These are phyloP conservation scores for Thelonectria blattea DNA, from an alignment of 2,329 filamentous ascomycete species.

Conservation along the genomic window DNA sequence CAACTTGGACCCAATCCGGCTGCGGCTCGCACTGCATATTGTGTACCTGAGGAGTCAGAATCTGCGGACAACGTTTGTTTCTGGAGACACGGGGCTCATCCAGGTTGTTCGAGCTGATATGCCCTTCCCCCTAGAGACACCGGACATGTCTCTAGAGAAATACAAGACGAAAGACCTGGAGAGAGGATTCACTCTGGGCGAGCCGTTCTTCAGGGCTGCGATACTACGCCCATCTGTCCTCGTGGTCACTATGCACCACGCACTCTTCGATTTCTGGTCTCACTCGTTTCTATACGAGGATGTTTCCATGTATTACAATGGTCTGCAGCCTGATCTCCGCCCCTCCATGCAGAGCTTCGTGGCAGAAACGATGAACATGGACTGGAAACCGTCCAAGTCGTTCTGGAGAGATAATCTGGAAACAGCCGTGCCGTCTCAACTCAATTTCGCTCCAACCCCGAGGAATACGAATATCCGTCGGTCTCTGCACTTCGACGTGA, in stretches of 20 bases:
- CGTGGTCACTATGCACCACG: conserved; percentile 42
- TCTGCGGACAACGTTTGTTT: conserved; percentile 26
- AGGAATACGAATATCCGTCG: conserved; percentile 2
- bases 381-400: neutral
- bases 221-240: conserved; percentile 19
- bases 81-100: neutral
- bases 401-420: conserved; percentile 17
- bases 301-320: conserved; percentile 14
- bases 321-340: neutral
- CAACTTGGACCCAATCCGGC: conserved; percentile 8
- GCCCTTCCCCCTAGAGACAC: neutral
- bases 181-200: neutral
- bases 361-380: neutral
- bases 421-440: conserved; percentile 2
- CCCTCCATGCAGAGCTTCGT: conserved; percentile 13
- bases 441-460: conserved; percentile 12
- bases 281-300: conserved; percentile 39
- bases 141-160: neutral
- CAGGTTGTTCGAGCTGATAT: neutral
- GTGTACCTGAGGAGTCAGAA: conserved; percentile 23
- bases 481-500: conserved; percentile 3
- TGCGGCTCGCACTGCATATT: conserved; percentile 19
- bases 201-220: neutral
- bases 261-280: conserved; percentile 44
- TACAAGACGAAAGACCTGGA: neutral